Base-by-base conservation (phyloP, 225 moss, liverwort and hornwort species). In the Physcomitrium patens region DNA sequence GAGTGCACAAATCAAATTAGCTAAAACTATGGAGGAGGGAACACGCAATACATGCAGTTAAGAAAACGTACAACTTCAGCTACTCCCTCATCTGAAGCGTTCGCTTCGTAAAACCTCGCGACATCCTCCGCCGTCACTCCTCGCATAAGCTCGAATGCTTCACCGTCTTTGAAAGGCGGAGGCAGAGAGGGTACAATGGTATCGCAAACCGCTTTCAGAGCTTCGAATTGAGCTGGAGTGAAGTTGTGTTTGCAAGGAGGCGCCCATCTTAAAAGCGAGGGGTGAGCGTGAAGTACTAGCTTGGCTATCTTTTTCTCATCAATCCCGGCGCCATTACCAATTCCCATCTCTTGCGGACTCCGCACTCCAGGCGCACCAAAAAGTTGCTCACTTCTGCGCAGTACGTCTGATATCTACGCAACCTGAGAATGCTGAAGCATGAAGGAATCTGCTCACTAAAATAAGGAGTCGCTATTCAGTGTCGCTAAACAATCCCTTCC, bases 91-190 rank as follows among this genome's bases (percentile, higher is more conserved):
- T 77, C 82, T 9, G 87, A 87, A 49, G 84, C 70, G 8, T 55
- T 79, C 43, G 75, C 16, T 1, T 59, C 14, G 77, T 74, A 87
- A 63, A 84, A 79, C 42, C 73, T 67, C 63, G 67, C 2, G 42
- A 87, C 70, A 68, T 84, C 87, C 15, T 68, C 84, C 0, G 62
- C 60, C 52, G 86, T 63, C 16, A 80, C 80, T n/a, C 86, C 86
- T 17, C 68, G 73, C 52, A 56, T n/a, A 65, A 76, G 59, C 14
- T 74, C 68, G 42, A 26, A 2, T 8, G 2, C 0, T 19, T 16
- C 72, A 7, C 61, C 81, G 10, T 57, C 49, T 43, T 50, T 12
- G 22, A 52, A 51, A 10, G 84, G 81, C 2, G 79, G 77, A 10
- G 76, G 73, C 17, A 87, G 73, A 1, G 84, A 77, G 8, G 87